Evolutionary conservation across 768 basidiomycete genomes (phyloP).

Genomic region (Termitomyces heimii): DNA sequence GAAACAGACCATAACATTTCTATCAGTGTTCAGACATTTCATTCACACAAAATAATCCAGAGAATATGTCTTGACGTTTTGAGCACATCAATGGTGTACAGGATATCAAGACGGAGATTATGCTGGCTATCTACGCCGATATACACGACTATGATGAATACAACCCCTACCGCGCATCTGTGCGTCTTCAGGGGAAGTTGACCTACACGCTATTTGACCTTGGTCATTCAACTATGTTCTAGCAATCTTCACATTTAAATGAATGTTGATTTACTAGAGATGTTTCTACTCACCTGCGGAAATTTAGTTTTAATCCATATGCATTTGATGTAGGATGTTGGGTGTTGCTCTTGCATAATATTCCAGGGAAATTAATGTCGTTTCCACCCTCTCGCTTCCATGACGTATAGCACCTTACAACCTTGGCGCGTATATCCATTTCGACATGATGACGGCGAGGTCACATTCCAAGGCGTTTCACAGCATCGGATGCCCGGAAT

Average conservation of each 20-base stretch:
- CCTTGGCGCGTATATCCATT: neutral
- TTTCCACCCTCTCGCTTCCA: no score
- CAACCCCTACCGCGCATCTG: neutral
- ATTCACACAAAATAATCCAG: neutral
- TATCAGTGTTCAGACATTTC: no score
- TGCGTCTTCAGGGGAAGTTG: neutral
- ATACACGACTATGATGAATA: neutral
- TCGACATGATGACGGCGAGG: neutral
- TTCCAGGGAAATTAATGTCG: neutral
- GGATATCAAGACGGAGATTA: neutral
- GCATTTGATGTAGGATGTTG: neutral
- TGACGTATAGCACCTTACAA: neutral
- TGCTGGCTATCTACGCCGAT: neutral
- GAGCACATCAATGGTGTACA: no score
- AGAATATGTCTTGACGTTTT: neutral
- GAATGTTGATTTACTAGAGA: neutral
- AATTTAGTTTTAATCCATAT: neutral
- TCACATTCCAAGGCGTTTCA: neutral
- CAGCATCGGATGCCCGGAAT: neutral
- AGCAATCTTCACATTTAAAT: neutral
- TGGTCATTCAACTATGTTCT: neutral
- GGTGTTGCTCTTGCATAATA: neutral
- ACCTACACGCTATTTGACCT: neutral
- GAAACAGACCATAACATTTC: neutral
- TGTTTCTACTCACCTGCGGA: neutral